Evolutionary conservation across 345 rosid species (phyloP).

Genomic region (Raphanus raphanistrum): DNA sequence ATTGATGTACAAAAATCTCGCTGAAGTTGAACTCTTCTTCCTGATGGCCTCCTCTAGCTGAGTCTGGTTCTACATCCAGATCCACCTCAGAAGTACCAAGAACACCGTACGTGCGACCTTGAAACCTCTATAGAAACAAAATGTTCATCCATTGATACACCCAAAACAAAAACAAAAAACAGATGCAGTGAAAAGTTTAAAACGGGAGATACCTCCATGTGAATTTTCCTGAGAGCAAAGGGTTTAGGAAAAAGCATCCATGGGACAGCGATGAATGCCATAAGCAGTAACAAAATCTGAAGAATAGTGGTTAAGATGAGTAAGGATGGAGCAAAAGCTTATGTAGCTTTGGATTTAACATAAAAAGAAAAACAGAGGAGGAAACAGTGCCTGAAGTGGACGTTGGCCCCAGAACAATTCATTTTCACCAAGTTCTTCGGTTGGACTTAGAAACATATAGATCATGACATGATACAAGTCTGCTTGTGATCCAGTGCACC

Average conservation of each 20-base stretch:
- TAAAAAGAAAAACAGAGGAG: neutral
- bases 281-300: conserved; percentile 80
- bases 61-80: conserved; percentile 68
- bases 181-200: conserved; percentile 16
- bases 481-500: conserved; percentile 98
- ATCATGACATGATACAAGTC: conserved; percentile 99
- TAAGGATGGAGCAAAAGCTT: conserved; percentile 19
- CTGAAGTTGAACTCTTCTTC: conserved; percentile 93
- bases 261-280: conserved; percentile 84
- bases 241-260: conserved; percentile 99
- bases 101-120: conserved; percentile 87
- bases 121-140: conserved; percentile 64
- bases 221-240: conserved; percentile 79
- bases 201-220: conserved; percentile 60
- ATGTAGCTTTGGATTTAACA: conserved; percentile 11
- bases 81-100: conserved; percentile 83
- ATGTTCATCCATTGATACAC: neutral
- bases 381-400: conserved; percentile 71
- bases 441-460: conserved; percentile 96
- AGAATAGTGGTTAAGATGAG: conserved; percentile 19
- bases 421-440: conserved; percentile 87
- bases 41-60: conserved; percentile 61
- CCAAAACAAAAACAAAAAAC: neutral
- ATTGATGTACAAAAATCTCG: conserved; percentile 98
- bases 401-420: conserved; percentile 94